These are phyloP conservation scores for Setaria viridis DNA, from an alignment of 202 grass and related monocot genomes.

Conservation along the genomic window DNA sequence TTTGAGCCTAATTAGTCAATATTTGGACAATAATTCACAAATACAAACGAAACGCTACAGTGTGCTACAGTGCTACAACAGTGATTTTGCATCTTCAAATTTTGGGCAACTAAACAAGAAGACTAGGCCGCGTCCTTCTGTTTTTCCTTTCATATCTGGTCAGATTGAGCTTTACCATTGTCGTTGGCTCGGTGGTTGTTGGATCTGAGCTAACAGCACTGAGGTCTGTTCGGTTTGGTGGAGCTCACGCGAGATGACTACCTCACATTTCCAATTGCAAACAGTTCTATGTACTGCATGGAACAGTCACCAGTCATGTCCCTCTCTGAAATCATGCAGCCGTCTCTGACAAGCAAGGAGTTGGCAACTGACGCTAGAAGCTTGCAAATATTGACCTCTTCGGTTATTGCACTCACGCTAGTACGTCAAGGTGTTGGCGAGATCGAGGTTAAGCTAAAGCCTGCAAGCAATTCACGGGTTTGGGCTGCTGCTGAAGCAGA, in stretches of 20 bases:
- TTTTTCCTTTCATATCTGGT: neutral
- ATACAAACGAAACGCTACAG: no score
- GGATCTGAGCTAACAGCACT: constrained; percentile 43
- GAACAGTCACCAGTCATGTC: neutral
- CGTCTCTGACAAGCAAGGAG: neutral
- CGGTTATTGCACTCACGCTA: no score
- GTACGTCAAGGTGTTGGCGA: neutral
- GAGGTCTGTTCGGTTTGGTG: constrained; percentile 11
- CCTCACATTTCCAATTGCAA: neutral
- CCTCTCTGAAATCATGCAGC: constrained; percentile 8
- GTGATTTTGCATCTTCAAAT: no score
- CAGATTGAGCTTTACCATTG: constrained; percentile 12
- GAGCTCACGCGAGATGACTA: neutral
- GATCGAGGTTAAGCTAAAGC: neutral
- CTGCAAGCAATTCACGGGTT: neutral
- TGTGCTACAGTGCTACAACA: no score
- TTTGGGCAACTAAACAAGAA: no score
- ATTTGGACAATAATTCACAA: no score
- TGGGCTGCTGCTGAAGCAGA: neutral
- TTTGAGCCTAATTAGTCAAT: no score
- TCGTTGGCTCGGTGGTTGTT: constrained; percentile 39
- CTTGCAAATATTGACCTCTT: neutral
- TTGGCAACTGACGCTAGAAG: constrained; percentile 4
- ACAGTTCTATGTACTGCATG: neutral
- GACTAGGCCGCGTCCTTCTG: no score